Percentiles rank a stretch among this genome's conserved stretches.
These are phyloP conservation scores for Blastocystis sp. DNA, from an alignment of 352 stramenopile genomes.

Conservation along the genomic window DNA sequence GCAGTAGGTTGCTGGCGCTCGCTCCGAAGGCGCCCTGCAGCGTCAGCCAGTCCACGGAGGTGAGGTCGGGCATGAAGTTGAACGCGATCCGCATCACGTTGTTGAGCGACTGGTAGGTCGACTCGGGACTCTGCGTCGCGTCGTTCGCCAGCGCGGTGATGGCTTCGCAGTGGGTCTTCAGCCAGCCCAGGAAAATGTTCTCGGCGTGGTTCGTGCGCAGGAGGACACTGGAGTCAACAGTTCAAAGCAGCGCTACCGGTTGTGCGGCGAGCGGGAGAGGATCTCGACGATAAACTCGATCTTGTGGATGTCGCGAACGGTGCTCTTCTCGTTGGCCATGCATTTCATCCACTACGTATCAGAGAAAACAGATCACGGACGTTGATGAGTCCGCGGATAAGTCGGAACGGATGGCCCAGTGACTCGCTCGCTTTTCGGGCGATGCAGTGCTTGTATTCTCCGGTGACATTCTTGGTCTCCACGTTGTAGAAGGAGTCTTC, in stretches of 20 bases:
- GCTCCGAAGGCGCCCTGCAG: background rate
- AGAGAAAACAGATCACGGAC: background rate
- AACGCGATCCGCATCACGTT: background rate
- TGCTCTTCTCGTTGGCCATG: slow-evolving; percentile 12
- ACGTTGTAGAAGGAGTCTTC: slow-evolving; percentile 15
- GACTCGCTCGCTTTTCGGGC: background rate
- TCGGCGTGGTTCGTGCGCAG: background rate
- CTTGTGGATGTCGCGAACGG: slow-evolving; percentile 1
- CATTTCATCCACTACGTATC: slow-evolving; percentile 48
- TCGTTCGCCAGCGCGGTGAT: background rate
- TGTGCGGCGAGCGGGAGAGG: slow-evolving; percentile 13
- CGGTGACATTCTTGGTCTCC: background rate
- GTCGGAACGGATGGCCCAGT: slow-evolving; percentile 18
- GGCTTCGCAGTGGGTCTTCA: background rate
- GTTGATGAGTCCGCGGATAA: slow-evolving; percentile 34
- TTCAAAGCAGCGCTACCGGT: background rate
- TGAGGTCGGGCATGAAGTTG: slow-evolving; percentile 16
- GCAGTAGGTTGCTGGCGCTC: background rate
- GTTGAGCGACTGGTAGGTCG: background rate
- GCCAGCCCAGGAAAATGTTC: background rate
- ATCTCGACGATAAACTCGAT: slow-evolving; percentile 28
- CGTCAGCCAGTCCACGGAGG: background rate
- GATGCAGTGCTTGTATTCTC: slow-evolving; percentile 27
- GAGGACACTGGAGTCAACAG: background rate
- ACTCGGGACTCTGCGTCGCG: background rate